These are phyloP conservation scores for Vigna unguiculata DNA, from an alignment of 306 rosid species.

Conservation along the genomic window DNA sequence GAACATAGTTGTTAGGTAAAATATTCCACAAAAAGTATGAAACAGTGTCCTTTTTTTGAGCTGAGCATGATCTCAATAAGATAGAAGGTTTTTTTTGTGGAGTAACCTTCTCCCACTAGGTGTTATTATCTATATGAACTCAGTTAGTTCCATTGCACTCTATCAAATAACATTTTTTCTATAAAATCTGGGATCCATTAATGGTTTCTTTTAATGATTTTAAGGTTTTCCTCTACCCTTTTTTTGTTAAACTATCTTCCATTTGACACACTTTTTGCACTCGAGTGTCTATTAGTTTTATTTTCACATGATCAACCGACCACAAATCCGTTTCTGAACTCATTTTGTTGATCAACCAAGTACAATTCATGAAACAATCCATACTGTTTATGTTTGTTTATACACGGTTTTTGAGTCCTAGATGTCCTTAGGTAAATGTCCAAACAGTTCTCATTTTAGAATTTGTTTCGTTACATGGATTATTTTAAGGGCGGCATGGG, in stretches of 20 bases:
- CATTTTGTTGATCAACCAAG: not conserved
- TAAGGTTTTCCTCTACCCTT: not conserved
- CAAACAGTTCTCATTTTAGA: not conserved
- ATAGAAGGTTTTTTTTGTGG: too few species aligned
- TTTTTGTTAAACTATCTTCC: not conserved
- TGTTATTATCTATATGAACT: not conserved
- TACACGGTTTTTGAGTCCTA: too few species aligned
- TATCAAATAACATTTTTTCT: not conserved
- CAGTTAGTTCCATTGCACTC: not conserved
- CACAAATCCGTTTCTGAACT: not conserved
- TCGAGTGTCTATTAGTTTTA: not conserved
- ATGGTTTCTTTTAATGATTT: not conserved
- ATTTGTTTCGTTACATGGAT: not conserved
- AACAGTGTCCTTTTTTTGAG: not conserved
- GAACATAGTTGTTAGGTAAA: too few species aligned
- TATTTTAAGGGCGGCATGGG: not conserved
- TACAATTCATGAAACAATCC: too few species aligned
- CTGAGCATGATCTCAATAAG: not conserved
- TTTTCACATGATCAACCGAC: not conserved
- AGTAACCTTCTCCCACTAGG: not conserved
- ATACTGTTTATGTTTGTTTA: too few species aligned
- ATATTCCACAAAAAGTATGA: too few species aligned
- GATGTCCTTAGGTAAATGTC: too few species aligned
- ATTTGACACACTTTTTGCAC: conserved; percentile 2
- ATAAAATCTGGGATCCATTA: not conserved